Base-by-base conservation (phyloP, 768 basidiomycete species). In the Gloeostereum incarnatum region DNA sequence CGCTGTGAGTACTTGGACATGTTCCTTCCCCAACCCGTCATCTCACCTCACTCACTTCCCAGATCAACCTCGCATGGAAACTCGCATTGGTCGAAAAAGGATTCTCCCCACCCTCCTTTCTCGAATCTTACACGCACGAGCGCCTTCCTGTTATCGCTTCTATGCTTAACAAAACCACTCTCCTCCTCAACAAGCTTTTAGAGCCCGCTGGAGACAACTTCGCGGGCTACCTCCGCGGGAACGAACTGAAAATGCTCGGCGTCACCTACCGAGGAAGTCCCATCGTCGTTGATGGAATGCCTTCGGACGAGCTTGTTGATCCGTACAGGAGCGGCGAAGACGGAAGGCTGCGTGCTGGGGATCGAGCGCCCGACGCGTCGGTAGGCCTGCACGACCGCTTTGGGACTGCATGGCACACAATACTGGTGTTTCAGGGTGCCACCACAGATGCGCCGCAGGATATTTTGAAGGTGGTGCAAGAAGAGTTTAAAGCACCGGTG, bases 181-280 rank as follows among this genome's bases (percentile, higher is more conserved):
- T 43, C 18, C 40, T 59, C 6, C 48, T 21, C 31, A 18, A 23
- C 38, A 19, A 39, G 14, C 14, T 14, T 14, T 5, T n/a, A n/a
- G n/a, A n/a, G n/a, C n/a, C n/a, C n/a, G n/a, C n/a, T n/a, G n/a
- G n/a, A n/a, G n/a, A n/a, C n/a, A n/a, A n/a, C n/a, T n/a, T n/a
- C n/a, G n/a, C n/a, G n/a, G n/a, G n/a, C n/a, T n/a, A n/a, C n/a
- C n/a, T n/a, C n/a, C 40, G 51, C 6, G 48, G 45, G 6, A 21
- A 44, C 5, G 49, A 50, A 2, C 41, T 68, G 5, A 30, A 34
- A 6, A 62, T 63, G 58, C 56, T 69, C 23, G 66, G 63, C 13
- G 52, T 71, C 36, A 71, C 69, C 49, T 69, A 63, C 46, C 56
- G 66, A 10, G 61, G 58, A 48, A 69, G 69, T 46, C 48, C 59